phyloP scores from a whole-genome alignment of 2,329 filamentous ascomycete species.

The Purpureocillium lavendulum region DNA sequence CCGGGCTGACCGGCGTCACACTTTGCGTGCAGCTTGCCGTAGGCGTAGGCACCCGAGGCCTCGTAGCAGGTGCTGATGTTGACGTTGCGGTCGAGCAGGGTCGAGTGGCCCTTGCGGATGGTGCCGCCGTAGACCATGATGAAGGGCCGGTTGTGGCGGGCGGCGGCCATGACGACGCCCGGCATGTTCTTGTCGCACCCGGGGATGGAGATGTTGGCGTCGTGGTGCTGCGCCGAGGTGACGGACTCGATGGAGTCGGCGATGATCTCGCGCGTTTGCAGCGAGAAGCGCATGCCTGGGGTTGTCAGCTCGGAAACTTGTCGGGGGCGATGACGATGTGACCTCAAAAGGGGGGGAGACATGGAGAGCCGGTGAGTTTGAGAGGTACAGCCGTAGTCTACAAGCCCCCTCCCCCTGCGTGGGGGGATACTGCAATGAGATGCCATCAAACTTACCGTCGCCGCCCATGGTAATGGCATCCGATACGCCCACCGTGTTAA shows the following conservation, averaged over 20 bases:
- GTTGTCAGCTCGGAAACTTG: not conserved
- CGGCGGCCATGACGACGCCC: constrained; percentile 82
- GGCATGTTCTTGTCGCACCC: constrained; percentile 99
- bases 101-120: constrained; percentile 78
- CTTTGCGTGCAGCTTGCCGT: constrained; percentile 68
- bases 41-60: constrained; percentile 73
- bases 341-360: too few relatives aligned
- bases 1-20: too few relatives aligned
- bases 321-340: not conserved
- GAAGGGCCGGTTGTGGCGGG: constrained; percentile 82
- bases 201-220: constrained; percentile 87
- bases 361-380: too few relatives aligned
- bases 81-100: constrained; percentile 66
- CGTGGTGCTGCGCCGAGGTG: constrained; percentile 84
- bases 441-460: constrained; percentile 50
- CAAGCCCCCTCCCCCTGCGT: too few relatives aligned
- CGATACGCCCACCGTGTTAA: constrained; percentile 81
- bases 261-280: constrained; percentile 86
- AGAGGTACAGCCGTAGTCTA: too few relatives aligned
- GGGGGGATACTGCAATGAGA: not conserved
- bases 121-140: constrained; percentile 95
- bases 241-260: constrained; percentile 92
- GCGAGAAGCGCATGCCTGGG: constrained; percentile 83
- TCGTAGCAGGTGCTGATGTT: constrained; percentile 89
- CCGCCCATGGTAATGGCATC: constrained; percentile 95